Evolutionary conservation across 2,329 filamentous ascomycete species (phyloP), one percentile per base, ranked within the genome.

Genomic region (Sarocladium kiliense): DNA sequence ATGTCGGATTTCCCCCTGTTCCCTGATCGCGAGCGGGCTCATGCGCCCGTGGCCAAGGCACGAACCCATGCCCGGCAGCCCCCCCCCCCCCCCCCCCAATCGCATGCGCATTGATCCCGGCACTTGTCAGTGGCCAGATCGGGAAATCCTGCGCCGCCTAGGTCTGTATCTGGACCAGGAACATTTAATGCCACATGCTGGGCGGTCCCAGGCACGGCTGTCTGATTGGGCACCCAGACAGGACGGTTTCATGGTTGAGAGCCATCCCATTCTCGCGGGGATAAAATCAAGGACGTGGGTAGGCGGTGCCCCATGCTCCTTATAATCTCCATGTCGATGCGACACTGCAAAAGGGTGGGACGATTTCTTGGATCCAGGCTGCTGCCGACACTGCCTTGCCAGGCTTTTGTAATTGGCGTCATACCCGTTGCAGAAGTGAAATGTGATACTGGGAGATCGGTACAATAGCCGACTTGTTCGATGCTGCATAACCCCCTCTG

Each of bases 41-140:
- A 49, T 49, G 44, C 44, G 23, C 23, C 44, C 44, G n/a, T 51
- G 47, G 47, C 47, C 47, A 51, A 51, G 47, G 47, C 47, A 51
- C 47, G 27, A 36, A 51, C 47, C 44, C 44, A 27, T 47, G 44
- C 21, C n/a, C n/a, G n/a, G n/a, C 27, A 21, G 11, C 19, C 23
- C 44, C 12, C 6, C 12, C 30, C 30, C 6, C 30, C 30, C 30
- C 30, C 7, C 12, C 30, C 30, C 6, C 30, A 32, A 32, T 32
- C 12, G 36, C 36, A 11, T 14, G 25, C 47, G 47, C 47, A 51
- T 51, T 51, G 47, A 51, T 51, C 47, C 47, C 47, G 47, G 47
- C 47, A 51, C 47, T 36, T 49, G n/a, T 34, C 11, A 51, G 11
- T 51, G 19, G 11, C 47, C 47, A n/a, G 30, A 51, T 51, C 47